These are phyloP conservation scores for Neofusicoccum sp. DNA, from an alignment of 2,329 filamentous ascomycete genomes.

Conservation along the genomic window DNA sequence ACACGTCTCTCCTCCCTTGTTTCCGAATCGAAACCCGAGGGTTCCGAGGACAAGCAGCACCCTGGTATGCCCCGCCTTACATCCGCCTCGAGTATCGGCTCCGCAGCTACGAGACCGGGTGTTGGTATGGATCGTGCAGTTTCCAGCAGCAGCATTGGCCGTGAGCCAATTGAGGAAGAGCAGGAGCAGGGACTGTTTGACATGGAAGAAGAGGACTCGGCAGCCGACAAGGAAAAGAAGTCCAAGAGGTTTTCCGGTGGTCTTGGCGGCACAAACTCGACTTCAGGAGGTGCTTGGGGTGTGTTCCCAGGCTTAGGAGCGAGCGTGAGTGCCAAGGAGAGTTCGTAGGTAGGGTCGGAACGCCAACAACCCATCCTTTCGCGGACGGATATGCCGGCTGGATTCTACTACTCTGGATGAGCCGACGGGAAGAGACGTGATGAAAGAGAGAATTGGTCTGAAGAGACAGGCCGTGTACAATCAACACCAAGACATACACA, in stretches of 20 bases:
- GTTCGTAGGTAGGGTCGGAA: neutral
- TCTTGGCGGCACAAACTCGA: neutral
- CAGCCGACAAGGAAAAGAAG: constrained; percentile 6
- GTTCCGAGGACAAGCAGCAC: constrained; percentile 46
- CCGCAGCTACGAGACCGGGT: constrained; percentile 26
- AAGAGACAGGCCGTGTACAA: constrained; percentile 11
- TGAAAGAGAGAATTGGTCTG: constrained; percentile 1
- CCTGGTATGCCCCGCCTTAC: constrained; percentile 66
- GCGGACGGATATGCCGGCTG: neutral
- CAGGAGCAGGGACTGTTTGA: constrained; percentile 45
- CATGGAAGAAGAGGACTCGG: constrained; percentile 44
- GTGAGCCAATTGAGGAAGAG: constrained; percentile 46
- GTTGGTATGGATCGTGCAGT: constrained; percentile 41
- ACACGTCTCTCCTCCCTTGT: constrained; percentile 42
- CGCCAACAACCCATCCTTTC: neutral
- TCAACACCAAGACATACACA: constrained; percentile 12
- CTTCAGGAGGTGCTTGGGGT: constrained; percentile 5
- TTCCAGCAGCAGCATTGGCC: constrained; percentile 41
- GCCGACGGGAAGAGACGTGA: neutral
- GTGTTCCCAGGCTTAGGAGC: constrained; percentile 5
- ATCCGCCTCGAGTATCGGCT: constrained; percentile 36
- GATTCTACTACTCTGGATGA: neutral
- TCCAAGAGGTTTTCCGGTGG: constrained; percentile 5
- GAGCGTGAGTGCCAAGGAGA: neutral
- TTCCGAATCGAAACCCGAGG: constrained; percentile 26